These are phyloP conservation scores for Oidium heveae DNA, from an alignment of 2,329 filamentous ascomycete genomes.

Conservation along the genomic window DNA sequence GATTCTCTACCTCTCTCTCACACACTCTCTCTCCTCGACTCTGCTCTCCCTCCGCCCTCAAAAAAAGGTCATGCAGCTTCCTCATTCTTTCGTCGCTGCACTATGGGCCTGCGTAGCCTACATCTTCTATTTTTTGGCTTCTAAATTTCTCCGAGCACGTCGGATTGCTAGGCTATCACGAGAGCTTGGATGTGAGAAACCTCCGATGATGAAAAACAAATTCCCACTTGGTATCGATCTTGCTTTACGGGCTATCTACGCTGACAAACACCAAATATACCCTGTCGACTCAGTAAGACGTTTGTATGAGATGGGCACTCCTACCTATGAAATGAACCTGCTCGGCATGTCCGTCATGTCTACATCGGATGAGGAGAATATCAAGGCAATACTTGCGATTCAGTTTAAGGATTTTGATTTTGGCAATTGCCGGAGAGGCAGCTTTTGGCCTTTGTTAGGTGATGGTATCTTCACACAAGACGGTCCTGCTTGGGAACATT, in stretches of 20 bases:
- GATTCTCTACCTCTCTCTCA: no score
- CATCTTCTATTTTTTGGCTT: slow-evolving; percentile 4
- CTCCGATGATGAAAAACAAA: slow-evolving; percentile 6
- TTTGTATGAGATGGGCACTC: slow-evolving; percentile 13
- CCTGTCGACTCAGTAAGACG: slow-evolving; percentile 13
- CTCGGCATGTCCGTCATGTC: slow-evolving; percentile 5
- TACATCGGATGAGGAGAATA: slow-evolving; percentile 19
- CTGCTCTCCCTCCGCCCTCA: no score
- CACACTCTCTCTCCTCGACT: no score
- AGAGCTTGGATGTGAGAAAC: slow-evolving; percentile 9
- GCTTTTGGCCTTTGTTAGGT: slow-evolving; percentile 16
- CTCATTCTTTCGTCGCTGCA: not conserved
- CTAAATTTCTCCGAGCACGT: slow-evolving; percentile 4
- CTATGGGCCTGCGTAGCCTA: slow-evolving; percentile 4
- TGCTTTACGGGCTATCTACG: slow-evolving; percentile 6
- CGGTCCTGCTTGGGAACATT: slow-evolving; percentile 12
- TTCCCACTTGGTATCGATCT: slow-evolving; percentile 11
- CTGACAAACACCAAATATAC: slow-evolving; percentile 7
- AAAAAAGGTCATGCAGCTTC: slow-evolving; percentile 6
- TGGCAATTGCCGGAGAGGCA: slow-evolving; percentile 29
- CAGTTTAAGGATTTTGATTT: slow-evolving; percentile 25
- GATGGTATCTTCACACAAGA: slow-evolving; percentile 13
- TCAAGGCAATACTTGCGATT: slow-evolving; percentile 27
- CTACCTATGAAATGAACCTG: slow-evolving; percentile 8
- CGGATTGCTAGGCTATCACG: slow-evolving; percentile 7